These are phyloP conservation scores for Waltiozyma sp. DNA, from an alignment of 1,139 yeast species.

Conservation along the genomic window DNA sequence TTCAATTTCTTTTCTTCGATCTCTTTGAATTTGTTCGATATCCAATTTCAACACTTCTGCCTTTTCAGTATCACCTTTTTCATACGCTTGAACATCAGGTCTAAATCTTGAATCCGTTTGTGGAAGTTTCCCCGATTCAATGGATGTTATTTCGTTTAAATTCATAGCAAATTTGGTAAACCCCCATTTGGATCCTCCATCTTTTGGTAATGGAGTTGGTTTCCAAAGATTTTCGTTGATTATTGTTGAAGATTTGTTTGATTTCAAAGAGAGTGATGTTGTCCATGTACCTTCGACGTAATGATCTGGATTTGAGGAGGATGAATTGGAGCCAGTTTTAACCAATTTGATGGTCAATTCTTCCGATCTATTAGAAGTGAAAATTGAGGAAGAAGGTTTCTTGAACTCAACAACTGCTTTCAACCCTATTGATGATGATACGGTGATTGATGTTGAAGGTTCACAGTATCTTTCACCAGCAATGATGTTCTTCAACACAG, in stretches of 20 bases:
- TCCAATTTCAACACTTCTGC: constrained; percentile 62
- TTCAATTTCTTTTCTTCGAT: constrained; percentile 52
- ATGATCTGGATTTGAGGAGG: constrained; percentile 17
- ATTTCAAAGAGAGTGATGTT: constrained; percentile 35
- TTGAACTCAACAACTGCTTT: constrained; percentile 67
- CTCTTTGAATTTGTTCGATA: constrained; percentile 75
- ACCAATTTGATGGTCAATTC: constrained; percentile 41
- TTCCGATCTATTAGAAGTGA: constrained; percentile 86
- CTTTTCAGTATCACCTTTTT: constrained; percentile 50
- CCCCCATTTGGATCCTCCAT: constrained; percentile 62
- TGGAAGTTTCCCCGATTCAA: constrained; percentile 56
- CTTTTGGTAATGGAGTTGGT: constrained; percentile 51
- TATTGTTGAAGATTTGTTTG: too few species aligned
- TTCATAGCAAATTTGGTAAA: constrained; percentile 76
- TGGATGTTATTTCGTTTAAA: constrained; percentile 62
- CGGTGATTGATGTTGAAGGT: constrained; percentile 61
- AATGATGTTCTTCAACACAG: constrained; percentile 72
- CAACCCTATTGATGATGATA: constrained; percentile 58
- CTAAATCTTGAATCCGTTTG: constrained; percentile 85
- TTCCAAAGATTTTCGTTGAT: constrained; percentile 55
- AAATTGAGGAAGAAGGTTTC: constrained; percentile 39
- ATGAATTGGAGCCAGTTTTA: constrained; percentile 29
- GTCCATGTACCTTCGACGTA: constrained; percentile 70
- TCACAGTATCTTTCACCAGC: constrained; percentile 96
- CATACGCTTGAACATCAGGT: constrained; percentile 74